A percentile compares a stretch with the other conserved stretches of the same genome.
phyloP scores from a whole-genome alignment of 768 basidiomycete species.

The Auricularia cornea region DNA sequence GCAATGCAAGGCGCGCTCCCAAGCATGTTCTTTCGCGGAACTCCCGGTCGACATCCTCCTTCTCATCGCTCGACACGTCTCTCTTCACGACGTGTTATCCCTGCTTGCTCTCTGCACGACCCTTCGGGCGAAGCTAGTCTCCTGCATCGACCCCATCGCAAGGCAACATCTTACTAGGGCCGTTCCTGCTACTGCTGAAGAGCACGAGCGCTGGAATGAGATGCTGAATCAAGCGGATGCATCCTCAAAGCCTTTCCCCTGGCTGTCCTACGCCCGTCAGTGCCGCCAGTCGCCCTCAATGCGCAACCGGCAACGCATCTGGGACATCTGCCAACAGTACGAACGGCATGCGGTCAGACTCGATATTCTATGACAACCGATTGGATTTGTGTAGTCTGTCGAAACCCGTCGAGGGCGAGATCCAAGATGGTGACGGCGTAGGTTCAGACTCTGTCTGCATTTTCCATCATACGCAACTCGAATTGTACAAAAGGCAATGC shows the following conservation, averaged over 20 bases:
- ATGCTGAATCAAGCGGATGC: neutral
- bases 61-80: conserved; percentile 55
- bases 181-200: neutral
- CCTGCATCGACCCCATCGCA: neutral
- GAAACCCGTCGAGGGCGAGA: too few relatives aligned
- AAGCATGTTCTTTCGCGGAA: conserved; percentile 23
- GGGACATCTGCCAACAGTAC: neutral
- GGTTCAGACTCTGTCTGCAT: too few relatives aligned
- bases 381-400: too few relatives aligned
- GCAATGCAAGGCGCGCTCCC: neutral
- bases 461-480: too few relatives aligned
- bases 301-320: neutral
- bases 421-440: too few relatives aligned
- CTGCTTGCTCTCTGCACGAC: conserved; percentile 23
- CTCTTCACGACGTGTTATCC: conserved; percentile 50
- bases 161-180: neutral
- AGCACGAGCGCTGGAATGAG: neutral
- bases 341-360: neutral
- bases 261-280: neutral
- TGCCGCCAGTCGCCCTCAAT: neutral
- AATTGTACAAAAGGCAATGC: too few relatives aligned
- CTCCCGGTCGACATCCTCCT: conserved; percentile 66
- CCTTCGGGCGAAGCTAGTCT: neutral
- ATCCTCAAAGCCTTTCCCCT: neutral
- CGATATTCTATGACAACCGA: neutral